Conservation (phyloP, 345 rosid species). For the Populus tremula region DNA sequence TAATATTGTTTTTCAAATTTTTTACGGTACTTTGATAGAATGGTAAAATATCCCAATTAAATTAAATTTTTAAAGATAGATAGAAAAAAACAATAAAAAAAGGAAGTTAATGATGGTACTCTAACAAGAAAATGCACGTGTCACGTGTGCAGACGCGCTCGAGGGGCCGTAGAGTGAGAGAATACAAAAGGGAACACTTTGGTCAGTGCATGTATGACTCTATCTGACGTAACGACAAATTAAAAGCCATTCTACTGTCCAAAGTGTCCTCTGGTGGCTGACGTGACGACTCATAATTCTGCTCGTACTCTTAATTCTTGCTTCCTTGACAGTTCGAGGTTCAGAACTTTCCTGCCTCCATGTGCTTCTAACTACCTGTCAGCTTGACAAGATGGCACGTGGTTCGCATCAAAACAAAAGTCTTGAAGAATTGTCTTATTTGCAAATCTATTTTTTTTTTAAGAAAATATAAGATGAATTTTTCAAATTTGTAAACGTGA, state of each 20-base stretch:
- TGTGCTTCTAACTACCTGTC: neutral
- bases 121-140: too few species aligned
- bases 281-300: neutral
- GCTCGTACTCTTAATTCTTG: neutral
- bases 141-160: neutral
- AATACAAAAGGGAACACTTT: neutral
- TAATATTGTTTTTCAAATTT: too few species aligned
- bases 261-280: neutral
- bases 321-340: neutral
- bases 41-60: neutral
- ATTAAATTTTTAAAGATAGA: neutral
- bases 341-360: neutral
- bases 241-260: neutral
- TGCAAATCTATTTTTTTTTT: neutral
- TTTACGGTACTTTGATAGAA: too few species aligned
- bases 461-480: too few species aligned
- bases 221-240: neutral
- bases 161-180: neutral
- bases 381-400: neutral
- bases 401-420: neutral
- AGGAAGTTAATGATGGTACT: too few species aligned
- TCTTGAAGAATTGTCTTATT: neutral
- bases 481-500: neutral
- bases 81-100: too few species aligned
- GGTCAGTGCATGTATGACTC: slow-evolving; percentile 10